A percentile compares a stretch with the other conserved stretches of the same genome.
phyloP scores from a whole-genome alignment of 2,329 filamentous ascomycete genomes.

The Lachnellula occidentalis region DNA sequence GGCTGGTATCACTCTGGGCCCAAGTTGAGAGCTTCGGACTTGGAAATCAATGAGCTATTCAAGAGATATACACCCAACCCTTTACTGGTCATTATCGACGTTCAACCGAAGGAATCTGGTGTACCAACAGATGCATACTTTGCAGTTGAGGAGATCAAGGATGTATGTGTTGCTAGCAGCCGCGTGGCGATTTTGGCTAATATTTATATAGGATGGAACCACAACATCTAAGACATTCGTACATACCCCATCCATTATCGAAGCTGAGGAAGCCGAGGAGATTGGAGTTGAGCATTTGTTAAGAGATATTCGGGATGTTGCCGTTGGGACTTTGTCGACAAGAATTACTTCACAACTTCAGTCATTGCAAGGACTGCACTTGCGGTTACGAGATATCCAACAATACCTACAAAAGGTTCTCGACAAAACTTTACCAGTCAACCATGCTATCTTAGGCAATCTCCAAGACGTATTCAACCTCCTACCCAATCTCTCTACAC shows the following conservation, averaged over 20 bases:
- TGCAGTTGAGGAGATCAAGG: slow-evolving; percentile 98
- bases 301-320: slow-evolving; percentile 95
- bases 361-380: slow-evolving; percentile 90
- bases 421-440: slow-evolving; percentile 86
- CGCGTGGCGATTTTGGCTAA: slow-evolving; percentile 8
- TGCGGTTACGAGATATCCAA: slow-evolving; percentile 91
- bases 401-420: slow-evolving; percentile 94
- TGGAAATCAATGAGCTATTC: slow-evolving; percentile 99
- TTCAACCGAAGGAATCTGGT: slow-evolving; percentile 95
- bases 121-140: slow-evolving; percentile 99
- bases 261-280: slow-evolving; percentile 97
- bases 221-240: slow-evolving; percentile 97
- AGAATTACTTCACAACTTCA: slow-evolving; percentile 97
- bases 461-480: slow-evolving; percentile 99
- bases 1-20: slow-evolving; percentile 99
- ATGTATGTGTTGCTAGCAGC: slow-evolving; percentile 54
- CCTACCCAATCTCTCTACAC: slow-evolving; percentile 88
- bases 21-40: slow-evolving; percentile 90
- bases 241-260: slow-evolving; percentile 96
- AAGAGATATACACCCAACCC: slow-evolving; percentile 98
- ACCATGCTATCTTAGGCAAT: slow-evolving; percentile 94
- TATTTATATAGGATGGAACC: slow-evolving; percentile 71
- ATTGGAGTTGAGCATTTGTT: slow-evolving; percentile 97
- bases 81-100: slow-evolving; percentile 93
- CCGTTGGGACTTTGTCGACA: slow-evolving; percentile 92